Base-by-base conservation (phyloP, 768 basidiomycete genomes). In the Amanita jacksonii region DNA sequence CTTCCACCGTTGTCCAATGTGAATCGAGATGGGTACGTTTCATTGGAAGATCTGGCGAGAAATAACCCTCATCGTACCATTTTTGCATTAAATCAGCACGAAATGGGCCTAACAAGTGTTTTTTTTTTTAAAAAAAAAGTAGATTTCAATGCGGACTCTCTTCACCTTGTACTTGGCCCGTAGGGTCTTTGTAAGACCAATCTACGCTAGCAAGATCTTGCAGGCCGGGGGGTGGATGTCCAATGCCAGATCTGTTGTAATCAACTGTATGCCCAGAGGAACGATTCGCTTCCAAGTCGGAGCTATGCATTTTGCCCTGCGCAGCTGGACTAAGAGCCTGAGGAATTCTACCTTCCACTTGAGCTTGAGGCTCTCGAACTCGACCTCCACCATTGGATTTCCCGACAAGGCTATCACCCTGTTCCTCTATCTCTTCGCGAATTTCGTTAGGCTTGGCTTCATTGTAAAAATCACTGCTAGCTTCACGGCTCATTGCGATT, bases 171-270 rank as follows among this genome's bases (percentile, higher is more conserved):
- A 93, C 67, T 47, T 84, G 77, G n/a, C 92, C 90, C 52, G 85
- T 77, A 15, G 90, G 91, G 57, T 97, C 92, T 39, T 90, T 76
- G 61, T 97, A 97, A 18, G 80, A 85, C 92, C 92, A 97, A 57
- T 88, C 79, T 16, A 92, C 62, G 50, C 62, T 71, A 22, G 73
- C 69, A 24, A 75, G 66, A 63, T 84, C 82, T 35, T 61, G 49
- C 31, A 72, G 52, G 38, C 69, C 72, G 41, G 73, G 70, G 15
- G 45, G 36, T 6, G 51, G 43, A 41, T 48, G 33, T 20, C 54
- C 48, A 33, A 54, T 41, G 28, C 39, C 44, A 18, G 19, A n/a
- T 38, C 27, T 19, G 23, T 15, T 38, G 34, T 38, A 23, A 28
- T 45, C 20, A 28, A 38, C 12, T 15, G 50, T 42, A 30, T 52